Percentiles rank a stretch among this genome's conserved stretches.
Evolutionary conservation across 2,329 filamentous ascomycete species (phyloP).

Genomic region (Hymenotorrendiella dingleyae): DNA sequence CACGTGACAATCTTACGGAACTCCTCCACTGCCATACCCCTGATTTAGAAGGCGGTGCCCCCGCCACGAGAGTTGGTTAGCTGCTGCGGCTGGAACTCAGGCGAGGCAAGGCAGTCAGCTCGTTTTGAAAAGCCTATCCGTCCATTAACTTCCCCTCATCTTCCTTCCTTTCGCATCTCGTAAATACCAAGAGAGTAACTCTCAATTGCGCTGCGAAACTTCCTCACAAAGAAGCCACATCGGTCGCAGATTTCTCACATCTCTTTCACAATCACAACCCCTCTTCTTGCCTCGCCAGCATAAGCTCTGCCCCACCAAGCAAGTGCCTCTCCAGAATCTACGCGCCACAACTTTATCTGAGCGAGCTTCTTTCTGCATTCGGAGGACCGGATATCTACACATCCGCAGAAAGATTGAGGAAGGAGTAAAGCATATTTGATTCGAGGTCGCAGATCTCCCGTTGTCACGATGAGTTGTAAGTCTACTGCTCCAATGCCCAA

Average conservation of each 20-base stretch:
- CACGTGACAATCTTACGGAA: too few species aligned
- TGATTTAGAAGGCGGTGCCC: too few species aligned
- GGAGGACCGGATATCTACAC: neutral
- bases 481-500: constrained; percentile 11
- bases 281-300: neutral
- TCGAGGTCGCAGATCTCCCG: constrained; percentile 1
- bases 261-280: neutral
- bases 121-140: too few species aligned
- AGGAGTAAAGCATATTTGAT: neutral
- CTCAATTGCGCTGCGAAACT: neutral
- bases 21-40: too few species aligned
- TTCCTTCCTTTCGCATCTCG: too few species aligned
- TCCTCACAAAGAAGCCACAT: neutral
- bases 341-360: too few species aligned
- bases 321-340: neutral
- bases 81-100: too few species aligned
- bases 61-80: too few species aligned
- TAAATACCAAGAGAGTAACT: too few species aligned
- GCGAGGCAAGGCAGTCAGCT: too few species aligned
- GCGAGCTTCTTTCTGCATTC: neutral
- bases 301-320: neutral
- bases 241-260: neutral
- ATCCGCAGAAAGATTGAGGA: constrained; percentile 1
- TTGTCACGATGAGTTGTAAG: constrained; percentile 31
- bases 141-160: too few species aligned